Percentiles rank a stretch among this genome's conserved stretches.
Conservation (phyloP, 495 filamentous ascomycete genomes). For the Talaromyces stipitatus region DNA sequence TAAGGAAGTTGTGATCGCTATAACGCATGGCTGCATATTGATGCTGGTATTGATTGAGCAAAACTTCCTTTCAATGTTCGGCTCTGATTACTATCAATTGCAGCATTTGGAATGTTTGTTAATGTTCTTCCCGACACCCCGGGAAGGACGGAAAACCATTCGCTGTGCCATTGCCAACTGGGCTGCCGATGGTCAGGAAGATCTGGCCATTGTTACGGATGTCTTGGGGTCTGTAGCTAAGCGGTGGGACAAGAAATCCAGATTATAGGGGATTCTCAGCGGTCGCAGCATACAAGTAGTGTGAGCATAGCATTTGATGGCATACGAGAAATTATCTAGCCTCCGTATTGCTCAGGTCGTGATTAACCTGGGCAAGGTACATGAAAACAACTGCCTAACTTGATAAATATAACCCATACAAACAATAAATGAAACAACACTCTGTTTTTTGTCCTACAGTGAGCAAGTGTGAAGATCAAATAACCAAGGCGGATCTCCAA, state of each 20-base stretch:
- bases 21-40: constrained; percentile 69
- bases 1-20: constrained; percentile 53
- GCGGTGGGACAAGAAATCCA: not conserved
- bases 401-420: no score
- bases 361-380: no score
- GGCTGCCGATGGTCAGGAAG: constrained; percentile 23
- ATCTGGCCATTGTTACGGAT: constrained; percentile 2
- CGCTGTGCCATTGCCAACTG: constrained; percentile 58
- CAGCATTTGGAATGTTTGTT: constrained; percentile 69
- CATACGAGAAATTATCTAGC: no score
- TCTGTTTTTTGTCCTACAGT: no score
- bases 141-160: no score
- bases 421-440: no score
- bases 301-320: no score
- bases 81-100: constrained; percentile 15
- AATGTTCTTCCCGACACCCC: constrained; percentile 42
- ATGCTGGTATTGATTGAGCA: constrained; percentile 16
- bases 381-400: no score
- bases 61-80: not conserved
- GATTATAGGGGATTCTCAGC: not conserved
- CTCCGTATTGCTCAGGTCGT: no score
- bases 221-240: constrained; percentile 4
- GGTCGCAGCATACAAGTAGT: not conserved
- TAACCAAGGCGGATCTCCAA: no score
- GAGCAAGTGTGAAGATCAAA: no score